Conservation (phyloP, 1,284 basidiomycete genomes). For the Tetrapyrgos nigripes region DNA sequence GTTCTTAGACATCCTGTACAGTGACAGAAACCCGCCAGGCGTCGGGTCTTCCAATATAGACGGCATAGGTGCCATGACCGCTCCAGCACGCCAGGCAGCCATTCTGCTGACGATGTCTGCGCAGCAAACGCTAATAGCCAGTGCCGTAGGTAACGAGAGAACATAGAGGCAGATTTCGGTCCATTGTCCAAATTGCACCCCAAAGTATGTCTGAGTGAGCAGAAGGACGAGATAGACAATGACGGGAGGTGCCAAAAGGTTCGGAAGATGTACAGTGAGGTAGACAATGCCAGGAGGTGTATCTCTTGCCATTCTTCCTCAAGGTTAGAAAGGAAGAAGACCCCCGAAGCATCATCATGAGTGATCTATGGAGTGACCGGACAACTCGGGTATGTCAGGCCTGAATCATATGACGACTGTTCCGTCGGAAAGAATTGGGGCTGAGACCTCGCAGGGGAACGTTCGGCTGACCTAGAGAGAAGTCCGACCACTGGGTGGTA, state of each 20-base stretch:
- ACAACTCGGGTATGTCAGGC: too few species aligned
- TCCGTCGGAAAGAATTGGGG: too few species aligned
- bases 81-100: constrained; percentile 36
- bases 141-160: constrained; percentile 32
- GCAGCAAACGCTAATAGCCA: constrained; percentile 28
- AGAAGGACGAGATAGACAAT: constrained; percentile 19
- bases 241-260: constrained; percentile 25
- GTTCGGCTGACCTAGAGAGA: too few species aligned
- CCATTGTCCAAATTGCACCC: constrained; percentile 20
- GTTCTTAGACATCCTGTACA: constrained; percentile 31
- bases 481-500: too few species aligned
- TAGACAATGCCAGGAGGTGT: constrained; percentile 39
- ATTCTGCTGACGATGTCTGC: constrained; percentile 25
- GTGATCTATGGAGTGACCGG: too few species aligned
- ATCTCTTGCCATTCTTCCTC: constrained; percentile 17
- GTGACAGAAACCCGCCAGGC: constrained; percentile 38
- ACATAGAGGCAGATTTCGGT: constrained; percentile 23
- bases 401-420: too few species aligned
- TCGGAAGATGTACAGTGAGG: constrained; percentile 29
- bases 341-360: too few species aligned
- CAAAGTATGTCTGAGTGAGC: constrained; percentile 4
- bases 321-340: too few species aligned
- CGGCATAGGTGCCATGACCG: constrained; percentile 32
- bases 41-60: constrained; percentile 28
- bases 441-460: too few species aligned